Conservation (phyloP, 169 alveolate genomes). For the Eimeria falciformis region DNA sequence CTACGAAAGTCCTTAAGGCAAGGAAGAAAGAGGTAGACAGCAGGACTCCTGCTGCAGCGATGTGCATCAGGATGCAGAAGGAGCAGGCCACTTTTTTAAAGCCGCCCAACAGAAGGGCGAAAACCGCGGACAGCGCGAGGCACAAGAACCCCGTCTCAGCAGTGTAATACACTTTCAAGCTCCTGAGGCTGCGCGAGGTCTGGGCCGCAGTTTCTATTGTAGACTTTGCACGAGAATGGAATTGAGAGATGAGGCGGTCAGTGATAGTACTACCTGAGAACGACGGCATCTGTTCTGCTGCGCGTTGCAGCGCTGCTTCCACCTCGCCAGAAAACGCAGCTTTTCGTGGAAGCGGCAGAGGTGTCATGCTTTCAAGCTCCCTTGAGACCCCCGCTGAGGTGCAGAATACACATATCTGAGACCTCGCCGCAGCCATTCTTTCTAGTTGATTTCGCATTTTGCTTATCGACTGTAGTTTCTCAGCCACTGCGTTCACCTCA, state of each 20-base stretch:
- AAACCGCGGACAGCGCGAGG: not conserved
- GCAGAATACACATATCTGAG: not conserved
- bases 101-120: not conserved
- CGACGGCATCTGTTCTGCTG: not conserved
- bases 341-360: not conserved
- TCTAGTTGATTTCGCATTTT: not conserved
- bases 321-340: not conserved
- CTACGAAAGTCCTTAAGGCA: not conserved
- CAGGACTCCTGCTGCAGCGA: not conserved
- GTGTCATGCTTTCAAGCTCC: not conserved
- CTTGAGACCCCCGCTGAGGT: not conserved
- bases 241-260: not conserved
- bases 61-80: not conserved
- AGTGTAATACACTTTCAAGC: not conserved
- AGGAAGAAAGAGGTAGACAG: not conserved
- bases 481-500: not conserved
- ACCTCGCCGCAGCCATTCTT: not conserved
- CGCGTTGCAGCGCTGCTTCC: not conserved
- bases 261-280: not conserved
- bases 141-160: not conserved
- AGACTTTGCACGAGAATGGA: not conserved
- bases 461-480: not conserved
- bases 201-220: not conserved
- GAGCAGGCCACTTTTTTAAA: not conserved
- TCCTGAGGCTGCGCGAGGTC: conserved; percentile 1